Evolutionary conservation across 805 yeast species (phyloP).

Genomic region (Starmerella khaoyaiensis): DNA sequence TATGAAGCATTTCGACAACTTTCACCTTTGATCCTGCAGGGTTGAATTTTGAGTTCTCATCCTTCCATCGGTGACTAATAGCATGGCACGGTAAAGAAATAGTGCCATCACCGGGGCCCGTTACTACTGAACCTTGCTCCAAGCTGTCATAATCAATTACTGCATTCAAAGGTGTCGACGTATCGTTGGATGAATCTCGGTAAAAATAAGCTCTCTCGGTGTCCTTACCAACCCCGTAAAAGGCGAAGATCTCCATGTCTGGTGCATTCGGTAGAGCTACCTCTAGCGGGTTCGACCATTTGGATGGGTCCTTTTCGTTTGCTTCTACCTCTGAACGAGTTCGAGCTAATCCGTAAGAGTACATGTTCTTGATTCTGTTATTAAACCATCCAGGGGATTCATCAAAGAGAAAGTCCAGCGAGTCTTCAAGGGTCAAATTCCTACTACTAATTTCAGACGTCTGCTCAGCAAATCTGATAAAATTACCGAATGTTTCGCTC

Average conservation of each 20-base stretch:
- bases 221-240: slow-evolving; percentile 94
- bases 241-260: slow-evolving; percentile 72
- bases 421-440: slow-evolving; percentile 52
- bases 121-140: slow-evolving; percentile 44
- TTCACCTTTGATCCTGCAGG: slow-evolving; percentile 66
- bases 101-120: slow-evolving; percentile 95
- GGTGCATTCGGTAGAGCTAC: slow-evolving; percentile 90
- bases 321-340: slow-evolving; percentile 43
- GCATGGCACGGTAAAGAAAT: slow-evolving; percentile 75
- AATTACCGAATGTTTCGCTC: slow-evolving; percentile 50
- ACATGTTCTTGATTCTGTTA: slow-evolving; percentile 51
- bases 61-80: slow-evolving; percentile 86
- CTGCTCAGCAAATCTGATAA: slow-evolving; percentile 48
- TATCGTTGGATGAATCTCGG: slow-evolving; percentile 49
- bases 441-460: slow-evolving; percentile 33
- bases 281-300: slow-evolving; percentile 93
- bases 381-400: slow-evolving; percentile 68
- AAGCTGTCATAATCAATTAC: slow-evolving; percentile 55
- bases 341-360: slow-evolving; percentile 65
- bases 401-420: slow-evolving; percentile 51
- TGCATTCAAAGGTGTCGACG: slow-evolving; percentile 43
- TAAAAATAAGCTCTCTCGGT: slow-evolving; percentile 90
- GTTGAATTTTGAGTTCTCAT: slow-evolving; percentile 47
- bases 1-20: slow-evolving; percentile 81
- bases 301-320: slow-evolving; percentile 59